Conservation (phyloP, 306 rosid genomes). For the Gillenia trifoliata region DNA sequence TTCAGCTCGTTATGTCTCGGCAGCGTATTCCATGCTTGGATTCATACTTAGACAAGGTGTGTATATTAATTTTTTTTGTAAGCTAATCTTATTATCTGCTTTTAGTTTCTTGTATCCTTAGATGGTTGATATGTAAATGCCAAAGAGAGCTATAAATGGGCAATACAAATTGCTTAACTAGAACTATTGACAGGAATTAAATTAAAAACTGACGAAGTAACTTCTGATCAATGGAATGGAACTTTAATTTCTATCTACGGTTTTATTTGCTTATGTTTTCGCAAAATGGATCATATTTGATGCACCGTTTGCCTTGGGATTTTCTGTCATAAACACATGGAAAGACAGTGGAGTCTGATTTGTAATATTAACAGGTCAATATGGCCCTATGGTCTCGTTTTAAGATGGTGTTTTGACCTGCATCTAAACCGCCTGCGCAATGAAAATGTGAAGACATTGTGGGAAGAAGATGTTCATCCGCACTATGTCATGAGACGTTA, state of each 20-base stretch:
- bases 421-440: conserved; percentile 86
- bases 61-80: conserved; percentile 8
- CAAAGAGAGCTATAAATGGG: too few relatives aligned
- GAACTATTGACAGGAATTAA: too few relatives aligned
- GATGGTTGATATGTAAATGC: not conserved
- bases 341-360: too few relatives aligned
- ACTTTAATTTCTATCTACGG: too few relatives aligned
- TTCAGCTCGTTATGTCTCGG: conserved; percentile 90
- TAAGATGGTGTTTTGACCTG: conserved; percentile 94
- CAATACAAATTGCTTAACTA: not conserved
- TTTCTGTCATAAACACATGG: too few relatives aligned
- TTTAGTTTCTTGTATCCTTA: not conserved
- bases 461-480: conserved; percentile 98
- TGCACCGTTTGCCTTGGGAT: too few relatives aligned
- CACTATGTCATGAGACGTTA: conserved; percentile 96
- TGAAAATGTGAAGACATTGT: conserved; percentile 74
- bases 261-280: not conserved
- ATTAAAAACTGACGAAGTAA: too few relatives aligned
- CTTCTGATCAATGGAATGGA: too few relatives aligned
- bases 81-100: not conserved
- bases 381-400: conserved; percentile 95
- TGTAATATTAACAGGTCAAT: conserved; percentile 66
- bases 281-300: not conserved
- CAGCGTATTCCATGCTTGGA: conserved; percentile 95
- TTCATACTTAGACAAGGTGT: conserved; percentile 89